Evolutionary conservation across 73 alveolate species (phyloP).

Genomic region (Tetrahymena elliotti): DNA sequence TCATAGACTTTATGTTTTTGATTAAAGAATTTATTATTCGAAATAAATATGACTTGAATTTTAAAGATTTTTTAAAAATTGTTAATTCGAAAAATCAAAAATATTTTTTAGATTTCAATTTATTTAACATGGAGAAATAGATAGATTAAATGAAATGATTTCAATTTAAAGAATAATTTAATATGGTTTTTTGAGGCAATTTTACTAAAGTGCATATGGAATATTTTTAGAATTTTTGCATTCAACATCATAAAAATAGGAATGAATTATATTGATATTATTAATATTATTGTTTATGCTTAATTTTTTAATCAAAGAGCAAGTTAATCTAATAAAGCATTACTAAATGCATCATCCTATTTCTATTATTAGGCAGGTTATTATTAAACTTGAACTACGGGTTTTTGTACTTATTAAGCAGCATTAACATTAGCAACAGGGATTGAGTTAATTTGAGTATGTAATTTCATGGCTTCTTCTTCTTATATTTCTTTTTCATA

Average conservation of each 20-base stretch:
- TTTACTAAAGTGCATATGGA: too few relatives aligned
- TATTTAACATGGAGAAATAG: too few relatives aligned
- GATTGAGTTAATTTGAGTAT: not conserved
- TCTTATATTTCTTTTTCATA: not conserved
- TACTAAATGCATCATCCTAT: not conserved
- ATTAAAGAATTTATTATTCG: too few relatives aligned
- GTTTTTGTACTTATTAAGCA: not conserved
- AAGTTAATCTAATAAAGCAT: not conserved
- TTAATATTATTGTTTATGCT: too few relatives aligned
- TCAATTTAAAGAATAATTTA: too few relatives aligned
- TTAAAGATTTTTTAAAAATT: too few relatives aligned
- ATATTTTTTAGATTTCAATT: too few relatives aligned
- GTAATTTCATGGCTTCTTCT: not conserved
- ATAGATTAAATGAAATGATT: too few relatives aligned
- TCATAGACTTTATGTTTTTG: too few relatives aligned
- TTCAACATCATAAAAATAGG: not conserved
- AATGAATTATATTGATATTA: not conserved
- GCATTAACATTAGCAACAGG: not conserved
- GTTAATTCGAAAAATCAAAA: too few relatives aligned
- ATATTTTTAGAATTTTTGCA: not conserved
- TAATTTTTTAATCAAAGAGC: not conserved
- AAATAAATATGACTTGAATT: too few relatives aligned
- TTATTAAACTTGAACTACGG: not conserved
- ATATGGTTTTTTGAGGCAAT: too few relatives aligned
- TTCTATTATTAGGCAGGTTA: not conserved